phyloP scores from a whole-genome alignment of 2,329 filamentous ascomycete species.

The Colletotrichum higginsianum region DNA sequence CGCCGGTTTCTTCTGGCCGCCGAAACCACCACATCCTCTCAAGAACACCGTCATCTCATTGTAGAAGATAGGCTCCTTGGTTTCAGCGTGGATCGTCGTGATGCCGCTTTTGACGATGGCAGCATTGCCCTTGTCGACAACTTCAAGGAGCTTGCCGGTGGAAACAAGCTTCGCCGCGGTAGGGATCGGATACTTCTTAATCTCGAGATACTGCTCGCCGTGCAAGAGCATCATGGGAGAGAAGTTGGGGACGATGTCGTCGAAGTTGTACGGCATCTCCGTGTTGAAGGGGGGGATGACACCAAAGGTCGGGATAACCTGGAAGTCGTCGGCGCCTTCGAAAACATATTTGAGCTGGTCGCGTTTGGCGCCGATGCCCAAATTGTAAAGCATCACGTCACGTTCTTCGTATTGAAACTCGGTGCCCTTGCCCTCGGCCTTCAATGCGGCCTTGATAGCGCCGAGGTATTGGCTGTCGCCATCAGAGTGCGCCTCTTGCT shows the following conservation, averaged over 20 bases:
- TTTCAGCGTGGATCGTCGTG: constrained; percentile 87
- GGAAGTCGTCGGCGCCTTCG: constrained; percentile 93
- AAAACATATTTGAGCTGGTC: constrained; percentile 90
- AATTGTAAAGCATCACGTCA: constrained; percentile 95
- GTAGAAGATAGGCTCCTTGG: constrained; percentile 94
- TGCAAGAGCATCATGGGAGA: constrained; percentile 98
- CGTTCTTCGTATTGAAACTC: constrained; percentile 88
- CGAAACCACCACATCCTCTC: constrained; percentile 91
- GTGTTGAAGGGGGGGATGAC: constrained; percentile 96
- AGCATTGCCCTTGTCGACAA: constrained; percentile 94
- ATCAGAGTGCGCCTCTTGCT: constrained; percentile 32
- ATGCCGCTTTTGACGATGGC: constrained; percentile 86
- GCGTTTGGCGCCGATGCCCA: constrained; percentile 92
- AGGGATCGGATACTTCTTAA: constrained; percentile 92
- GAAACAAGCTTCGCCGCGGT: constrained; percentile 84
- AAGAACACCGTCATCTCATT: constrained; percentile 97
- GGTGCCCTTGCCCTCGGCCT: constrained; percentile 77
- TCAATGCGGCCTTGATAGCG: constrained; percentile 83
- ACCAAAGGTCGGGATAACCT: constrained; percentile 93
- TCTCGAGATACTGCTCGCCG: constrained; percentile 97
- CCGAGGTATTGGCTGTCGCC: constrained; percentile 71
- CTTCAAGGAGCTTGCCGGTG: constrained; percentile 87
- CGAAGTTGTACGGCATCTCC: constrained; percentile 82
- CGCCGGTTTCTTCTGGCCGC: constrained; percentile 81
- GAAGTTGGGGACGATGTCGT: constrained; percentile 94